These are phyloP conservation scores for Trichoderma erinaceum DNA, from an alignment of 495 filamentous ascomycete species.

Conservation along the genomic window DNA sequence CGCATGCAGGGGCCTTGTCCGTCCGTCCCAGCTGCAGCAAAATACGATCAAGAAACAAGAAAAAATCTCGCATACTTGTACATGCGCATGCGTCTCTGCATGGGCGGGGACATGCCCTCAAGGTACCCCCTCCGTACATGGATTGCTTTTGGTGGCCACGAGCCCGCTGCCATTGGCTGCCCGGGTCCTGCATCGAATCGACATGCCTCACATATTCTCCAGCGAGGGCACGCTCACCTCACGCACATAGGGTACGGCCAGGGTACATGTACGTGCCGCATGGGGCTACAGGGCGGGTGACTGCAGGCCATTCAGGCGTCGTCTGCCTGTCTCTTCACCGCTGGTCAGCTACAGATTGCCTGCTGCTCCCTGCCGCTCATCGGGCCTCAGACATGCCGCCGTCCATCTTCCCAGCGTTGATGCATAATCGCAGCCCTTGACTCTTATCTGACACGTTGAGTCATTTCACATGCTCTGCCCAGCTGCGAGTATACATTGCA, in stretches of 20 bases:
- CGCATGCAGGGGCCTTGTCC: background rate
- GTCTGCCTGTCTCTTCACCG: too few species aligned
- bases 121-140: background rate
- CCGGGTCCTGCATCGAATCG: background rate
- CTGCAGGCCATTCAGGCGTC: too few species aligned
- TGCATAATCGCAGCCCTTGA: too few species aligned
- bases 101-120: background rate
- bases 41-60: background rate
- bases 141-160: background rate
- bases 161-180: background rate
- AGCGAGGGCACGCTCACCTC: background rate
- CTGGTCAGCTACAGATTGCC: too few species aligned
- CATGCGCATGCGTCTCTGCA: slow-evolving; percentile 1
- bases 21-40: background rate
- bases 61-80: slow-evolving; percentile 8
- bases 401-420: too few species aligned
- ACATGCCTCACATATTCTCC: background rate
- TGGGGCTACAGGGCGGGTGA: too few species aligned
- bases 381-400: too few species aligned
- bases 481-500: too few species aligned
- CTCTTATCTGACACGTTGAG: too few species aligned
- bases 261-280: too few species aligned
- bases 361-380: too few species aligned
- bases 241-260: background rate
- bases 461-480: too few species aligned